Percentiles rank a stretch among this genome's conserved stretches.
These are phyloP conservation scores for Candida silvicultrix DNA, from an alignment of 805 yeast species.

Conservation along the genomic window DNA sequence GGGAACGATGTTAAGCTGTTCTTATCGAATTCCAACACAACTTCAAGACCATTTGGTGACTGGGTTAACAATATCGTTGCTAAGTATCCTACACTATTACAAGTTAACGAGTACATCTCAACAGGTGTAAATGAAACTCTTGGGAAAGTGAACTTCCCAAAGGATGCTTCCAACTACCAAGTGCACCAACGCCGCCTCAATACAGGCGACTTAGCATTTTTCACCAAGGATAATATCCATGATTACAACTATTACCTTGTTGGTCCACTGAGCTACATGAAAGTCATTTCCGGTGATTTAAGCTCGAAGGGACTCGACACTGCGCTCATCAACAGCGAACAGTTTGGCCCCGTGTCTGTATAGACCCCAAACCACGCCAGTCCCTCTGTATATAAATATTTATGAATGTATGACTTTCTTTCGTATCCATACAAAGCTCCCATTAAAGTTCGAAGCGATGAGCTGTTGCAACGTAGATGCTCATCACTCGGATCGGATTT, in stretches of 20 bases:
- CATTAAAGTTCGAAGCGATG: too few relatives aligned
- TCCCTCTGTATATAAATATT: too few relatives aligned
- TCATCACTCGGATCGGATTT: too few relatives aligned
- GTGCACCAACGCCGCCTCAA: conserved; percentile 5
- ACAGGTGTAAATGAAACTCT: not conserved
- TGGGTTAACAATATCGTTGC: conserved; percentile 8
- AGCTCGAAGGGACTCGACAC: conserved; percentile 6
- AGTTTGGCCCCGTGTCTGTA: conserved; percentile 16
- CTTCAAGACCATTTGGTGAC: conserved; percentile 5
- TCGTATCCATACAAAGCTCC: too few relatives aligned
- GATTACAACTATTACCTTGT: conserved; percentile 13
- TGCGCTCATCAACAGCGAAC: conserved; percentile 14
- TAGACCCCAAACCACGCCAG: not conserved
- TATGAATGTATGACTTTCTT: too few relatives aligned
- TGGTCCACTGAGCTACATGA: conserved; percentile 20
- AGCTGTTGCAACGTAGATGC: too few relatives aligned
- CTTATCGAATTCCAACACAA: conserved; percentile 7
- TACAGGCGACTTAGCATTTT: conserved; percentile 2
- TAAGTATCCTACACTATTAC: conserved; percentile 5
- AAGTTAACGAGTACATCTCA: conserved; percentile 11
- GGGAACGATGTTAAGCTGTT: conserved; percentile 11
- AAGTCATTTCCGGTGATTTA: conserved; percentile 2
- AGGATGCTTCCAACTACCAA: conserved; percentile 1
- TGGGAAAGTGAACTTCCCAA: conserved; percentile 1
- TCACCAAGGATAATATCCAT: conserved; percentile 5